Evolutionary conservation across 2,329 filamentous ascomycete genomes (phyloP).

Genomic region (Ophiocordyceps polyrhachis-furcata): DNA sequence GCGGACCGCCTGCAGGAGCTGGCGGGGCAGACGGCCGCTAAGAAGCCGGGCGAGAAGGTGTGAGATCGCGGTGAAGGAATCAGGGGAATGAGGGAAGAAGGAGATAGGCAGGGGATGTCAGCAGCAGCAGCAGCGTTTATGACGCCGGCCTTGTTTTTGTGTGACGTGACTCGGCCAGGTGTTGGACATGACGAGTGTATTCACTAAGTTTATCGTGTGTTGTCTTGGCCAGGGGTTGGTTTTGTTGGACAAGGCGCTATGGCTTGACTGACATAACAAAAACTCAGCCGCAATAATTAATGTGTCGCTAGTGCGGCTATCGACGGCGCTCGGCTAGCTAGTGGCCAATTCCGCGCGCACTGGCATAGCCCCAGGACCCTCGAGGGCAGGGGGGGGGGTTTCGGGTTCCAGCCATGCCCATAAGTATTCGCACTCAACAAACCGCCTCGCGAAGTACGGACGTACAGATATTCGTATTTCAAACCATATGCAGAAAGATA

Average conservation of each 20-base stretch:
- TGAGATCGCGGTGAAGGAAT: constrained; percentile 3
- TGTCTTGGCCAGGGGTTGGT: too few relatives aligned
- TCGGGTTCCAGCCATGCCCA: too few relatives aligned
- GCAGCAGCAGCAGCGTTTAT: background rate
- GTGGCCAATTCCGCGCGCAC: background rate
- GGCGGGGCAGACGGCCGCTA: constrained; percentile 40
- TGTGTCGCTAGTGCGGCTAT: background rate
- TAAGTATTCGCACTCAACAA: too few relatives aligned
- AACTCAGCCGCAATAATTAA: background rate
- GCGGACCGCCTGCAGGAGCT: constrained; percentile 42
- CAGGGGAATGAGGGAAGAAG: too few relatives aligned
- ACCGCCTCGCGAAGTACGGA: too few relatives aligned
- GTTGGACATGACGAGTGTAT: background rate
- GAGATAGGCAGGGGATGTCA: background rate
- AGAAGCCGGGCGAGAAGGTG: constrained; percentile 21
- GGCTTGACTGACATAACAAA: background rate
- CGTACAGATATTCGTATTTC: too few relatives aligned
- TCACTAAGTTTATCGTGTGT: too few relatives aligned
- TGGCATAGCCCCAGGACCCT: background rate
- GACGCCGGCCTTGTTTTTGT: background rate
- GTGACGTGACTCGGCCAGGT: background rate
- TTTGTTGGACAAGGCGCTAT: background rate
- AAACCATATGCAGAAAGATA: too few relatives aligned
- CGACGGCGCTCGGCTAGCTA: background rate
- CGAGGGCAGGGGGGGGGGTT: background rate